Base-by-base conservation (phyloP, 805 yeast species). In the Candida patagonica region DNA sequence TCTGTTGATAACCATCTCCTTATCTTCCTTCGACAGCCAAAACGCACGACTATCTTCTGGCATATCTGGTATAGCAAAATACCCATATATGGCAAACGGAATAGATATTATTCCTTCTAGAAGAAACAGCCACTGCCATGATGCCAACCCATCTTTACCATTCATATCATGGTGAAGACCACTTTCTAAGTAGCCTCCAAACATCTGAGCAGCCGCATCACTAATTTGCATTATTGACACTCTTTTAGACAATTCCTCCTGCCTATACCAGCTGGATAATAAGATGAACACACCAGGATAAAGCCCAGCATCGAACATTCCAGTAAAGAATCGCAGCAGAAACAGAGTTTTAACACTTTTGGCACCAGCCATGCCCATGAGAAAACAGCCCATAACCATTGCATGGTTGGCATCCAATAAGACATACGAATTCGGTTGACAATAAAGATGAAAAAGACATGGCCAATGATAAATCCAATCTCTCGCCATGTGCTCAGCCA, bases 61-160 rank as follows among this genome's bases (percentile, higher is more conserved):
- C 16, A 79, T 74, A 31, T 74, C 78, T 4, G 79, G 80, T 37
- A 73, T 62, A 3, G 65, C 54, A 39, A 67, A 61, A 44, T 63
- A 56, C 0, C 70, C 70, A 8, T 52, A 30, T 2, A 65, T 12
- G 0, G 69, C 71, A 13, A 65, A 56, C 3, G 60, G 62, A 15
- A 64, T 47, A 3, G 63, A 57, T 29, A 67, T 55, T 39, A 76
- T 58, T 21, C 81, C 78, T 54, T 79, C 82, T 40, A 78, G 67
- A 37, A 78, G 49, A 46, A 78, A 78, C 21, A 78, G 53, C 77
- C 79, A 78, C 40, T 71, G 61, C 83, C 84, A 77, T 17, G 78
- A 78, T 13, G 62, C 60, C 44, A 59, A 53, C 1, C 71, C 68
- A 5, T 46, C 45, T 1, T 52, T 43, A 9, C 73, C 74, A 26